Evolutionary conservation across 331 rosid genomes (phyloP), one percentile per base, ranked within the genome.

Genomic region (Stylosanthes scabra): DNA sequence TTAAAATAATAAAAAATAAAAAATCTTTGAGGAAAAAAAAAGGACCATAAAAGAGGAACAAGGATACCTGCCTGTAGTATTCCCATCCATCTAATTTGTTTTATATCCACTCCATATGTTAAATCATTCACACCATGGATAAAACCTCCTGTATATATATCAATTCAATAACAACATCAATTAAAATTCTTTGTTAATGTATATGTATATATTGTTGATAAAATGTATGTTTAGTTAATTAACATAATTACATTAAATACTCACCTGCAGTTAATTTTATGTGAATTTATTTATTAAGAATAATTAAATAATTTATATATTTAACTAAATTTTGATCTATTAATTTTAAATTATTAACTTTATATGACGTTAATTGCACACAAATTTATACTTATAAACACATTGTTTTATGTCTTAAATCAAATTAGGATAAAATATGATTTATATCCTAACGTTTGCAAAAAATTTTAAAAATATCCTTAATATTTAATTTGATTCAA

Each of bases 51-150:
- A 68, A 68, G 11, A 16, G 3, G 28, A 6, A 15, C 54, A 66
- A 62, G n/a, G 12, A 69, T 84, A 95, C 99, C 92, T 95, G 98
- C 99, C 92, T 95, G 98, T 57, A 95, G 77, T 71, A 92, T 85
- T 28, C 99, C 98, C 91, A 81, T 87, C 93, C 87, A 87, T 85
- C 99, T 78, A 60, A 95, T 92, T 54, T 74, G 83, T 70, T 82
- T 55, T 42, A 95, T 70, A 86, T 95, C 94, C 40, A 95, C 99
- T 54, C 99, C 99, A 11, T 70, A 92, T 16, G 97, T 83, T 70
- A 92, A 79, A 68, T 88, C 81, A 27, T 85, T 88, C 31, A 95
- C 3, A 52, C 94, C 87, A 70, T 92, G 99, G 78, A 95, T 77
- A 80, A 84, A 95, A 37, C 99, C 99, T 45, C 99, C 98, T 90